A percentile compares a stretch with the other conserved stretches of the same genome.
phyloP scores from a whole-genome alignment of 345 rosid genomes.

The Moricandia moricandioides region DNA sequence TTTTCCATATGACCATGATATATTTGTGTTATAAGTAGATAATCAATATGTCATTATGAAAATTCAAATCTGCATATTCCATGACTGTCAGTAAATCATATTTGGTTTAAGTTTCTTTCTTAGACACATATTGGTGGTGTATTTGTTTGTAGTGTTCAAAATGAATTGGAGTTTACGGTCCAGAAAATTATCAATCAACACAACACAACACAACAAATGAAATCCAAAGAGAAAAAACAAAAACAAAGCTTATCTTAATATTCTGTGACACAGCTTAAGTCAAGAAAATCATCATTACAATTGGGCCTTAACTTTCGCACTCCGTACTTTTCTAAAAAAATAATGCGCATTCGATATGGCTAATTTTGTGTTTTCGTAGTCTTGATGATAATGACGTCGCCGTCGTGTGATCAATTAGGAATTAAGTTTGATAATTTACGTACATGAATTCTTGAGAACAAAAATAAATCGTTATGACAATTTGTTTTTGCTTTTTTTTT shows the following conservation, averaged over 20 bases:
- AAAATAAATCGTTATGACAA: neutral
- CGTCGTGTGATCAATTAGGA: neutral
- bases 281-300: neutral
- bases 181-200: neutral
- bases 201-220: constrained; percentile 7
- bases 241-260: neutral
- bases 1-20: neutral
- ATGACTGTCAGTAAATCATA: neutral
- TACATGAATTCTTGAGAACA: neutral
- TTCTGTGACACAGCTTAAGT: neutral
- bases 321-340: neutral
- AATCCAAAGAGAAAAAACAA: too few species aligned
- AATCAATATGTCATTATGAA: neutral
- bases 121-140: neutral
- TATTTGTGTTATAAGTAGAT: neutral
- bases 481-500: too few species aligned
- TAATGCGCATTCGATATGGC: neutral
- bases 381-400: neutral
- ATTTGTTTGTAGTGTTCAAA: neutral
- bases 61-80: neutral
- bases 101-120: neutral
- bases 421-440: neutral
- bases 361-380: neutral
- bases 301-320: constrained; percentile 1
- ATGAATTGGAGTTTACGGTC: neutral